These are phyloP conservation scores for Pyricularia grisea DNA, from an alignment of 2,329 filamentous ascomycete genomes.

Conservation along the genomic window DNA sequence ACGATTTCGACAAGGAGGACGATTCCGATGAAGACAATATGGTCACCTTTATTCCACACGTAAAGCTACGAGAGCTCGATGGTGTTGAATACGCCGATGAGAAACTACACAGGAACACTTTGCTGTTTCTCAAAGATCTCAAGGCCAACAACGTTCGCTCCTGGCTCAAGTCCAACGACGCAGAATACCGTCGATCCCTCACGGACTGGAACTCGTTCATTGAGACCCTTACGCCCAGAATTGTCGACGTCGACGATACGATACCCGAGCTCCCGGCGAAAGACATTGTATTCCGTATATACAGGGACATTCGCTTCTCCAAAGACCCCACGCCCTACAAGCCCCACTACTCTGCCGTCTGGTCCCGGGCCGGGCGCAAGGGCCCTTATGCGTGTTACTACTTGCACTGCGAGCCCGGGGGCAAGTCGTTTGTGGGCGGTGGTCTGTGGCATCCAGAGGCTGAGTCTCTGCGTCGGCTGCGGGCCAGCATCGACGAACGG, in stretches of 20 bases:
- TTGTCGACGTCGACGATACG: slow-evolving; percentile 62
- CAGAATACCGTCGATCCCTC: slow-evolving; percentile 67
- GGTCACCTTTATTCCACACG: slow-evolving; percentile 31
- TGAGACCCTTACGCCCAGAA: slow-evolving; percentile 58
- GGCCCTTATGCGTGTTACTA: slow-evolving; percentile 86
- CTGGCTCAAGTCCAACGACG: slow-evolving; percentile 63
- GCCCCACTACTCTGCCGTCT: slow-evolving; percentile 72
- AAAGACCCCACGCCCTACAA: slow-evolving; percentile 85
- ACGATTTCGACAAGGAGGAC: slow-evolving; percentile 15
- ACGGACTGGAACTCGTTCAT: slow-evolving; percentile 78
- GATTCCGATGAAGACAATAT: slow-evolving; percentile 28
- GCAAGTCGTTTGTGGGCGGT: slow-evolving; percentile 63
- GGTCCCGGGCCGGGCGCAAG: slow-evolving; percentile 80
- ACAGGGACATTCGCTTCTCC: slow-evolving; percentile 77
- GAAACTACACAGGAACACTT: slow-evolving; percentile 46
- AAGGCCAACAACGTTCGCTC: slow-evolving; percentile 48
- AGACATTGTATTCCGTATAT: slow-evolving; percentile 80
- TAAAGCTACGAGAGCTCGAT: slow-evolving; percentile 28
- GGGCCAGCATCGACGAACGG: slow-evolving; percentile 65
- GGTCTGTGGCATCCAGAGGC: slow-evolving; percentile 75
- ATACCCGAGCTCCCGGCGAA: slow-evolving; percentile 80
- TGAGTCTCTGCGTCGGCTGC: slow-evolving; percentile 53
- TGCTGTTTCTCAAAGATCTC: slow-evolving; percentile 48
- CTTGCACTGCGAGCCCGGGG: slow-evolving; percentile 65
- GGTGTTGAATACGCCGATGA: slow-evolving; percentile 40